Base-by-base conservation (phyloP, 2,329 filamentous ascomycete species). In the Aspergillus ustus region DNA sequence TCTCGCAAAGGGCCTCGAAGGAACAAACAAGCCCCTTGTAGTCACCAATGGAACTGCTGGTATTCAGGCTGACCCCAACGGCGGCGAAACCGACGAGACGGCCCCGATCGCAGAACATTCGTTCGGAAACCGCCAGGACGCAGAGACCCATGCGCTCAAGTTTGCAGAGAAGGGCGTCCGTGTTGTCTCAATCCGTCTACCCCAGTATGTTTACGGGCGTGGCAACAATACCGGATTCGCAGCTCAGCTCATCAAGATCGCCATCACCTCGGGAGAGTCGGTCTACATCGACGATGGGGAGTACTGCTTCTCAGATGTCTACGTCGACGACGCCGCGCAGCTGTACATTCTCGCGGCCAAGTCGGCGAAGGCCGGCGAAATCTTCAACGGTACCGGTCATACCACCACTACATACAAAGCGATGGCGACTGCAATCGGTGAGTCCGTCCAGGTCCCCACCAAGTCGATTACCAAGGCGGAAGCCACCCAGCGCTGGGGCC, bases 271-370 rank as follows among this genome's bases (percentile, higher is more conserved):
- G 5, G 75, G 75, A 8, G 66, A 68, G 8, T 67, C 73, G 0
- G 68, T 67, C 0, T 81, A 79, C 60, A 63, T 80, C 8, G 74
- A 70, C 9, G 73, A 78, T 11, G 79, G 77, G 0, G 52, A 64
- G 1, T 73, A 75, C 54, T 68, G 68, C n/a, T 80, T 77, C 75
- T 71, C 73, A 7, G 75, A 76, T 3, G 72, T 72, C 9, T 76
- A 81, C 62, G 69, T 73, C 5, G 57, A 62, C 15, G 81, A 82
- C 60, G 76, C 78, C 1, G 80, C 79, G 0, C 49, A 49, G 31
- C 48, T 78, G 5, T 80, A 72, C 54, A 70, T 78, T 3, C 68
- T 80, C 13, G 75, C 72, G 0, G 53, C 79, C n/a, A 78, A 81
- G 63, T 77, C 77, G 59, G 79, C 70, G 2, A 52, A 44, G 8